A percentile compares a stretch with the other conserved stretches of the same genome.
These are phyloP conservation scores for Boeremia lycopersici DNA, from an alignment of 2,329 filamentous ascomycete species.

Conservation along the genomic window DNA sequence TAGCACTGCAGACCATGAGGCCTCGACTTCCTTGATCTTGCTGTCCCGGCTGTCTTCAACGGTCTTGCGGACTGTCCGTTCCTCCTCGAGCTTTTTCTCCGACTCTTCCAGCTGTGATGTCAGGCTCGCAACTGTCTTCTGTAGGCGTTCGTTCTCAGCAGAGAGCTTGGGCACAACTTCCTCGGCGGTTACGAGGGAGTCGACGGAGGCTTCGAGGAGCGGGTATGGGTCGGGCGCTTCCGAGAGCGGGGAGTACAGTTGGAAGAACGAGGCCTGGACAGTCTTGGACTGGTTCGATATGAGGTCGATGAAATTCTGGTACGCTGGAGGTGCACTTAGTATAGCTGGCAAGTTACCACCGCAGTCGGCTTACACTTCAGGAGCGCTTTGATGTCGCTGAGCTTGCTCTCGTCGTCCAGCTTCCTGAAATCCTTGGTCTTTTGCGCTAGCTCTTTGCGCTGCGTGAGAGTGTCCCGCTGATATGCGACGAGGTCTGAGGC, in stretches of 20 bases:
- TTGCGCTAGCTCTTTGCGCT: constrained; percentile 96
- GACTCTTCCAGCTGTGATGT: constrained; percentile 83
- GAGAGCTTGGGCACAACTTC: constrained; percentile 89
- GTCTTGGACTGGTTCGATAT: constrained; percentile 95
- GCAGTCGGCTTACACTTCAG: constrained; percentile 70
- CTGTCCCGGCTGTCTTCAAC: constrained; percentile 78
- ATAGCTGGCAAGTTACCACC: constrained; percentile 16
- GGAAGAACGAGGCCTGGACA: constrained; percentile 89
- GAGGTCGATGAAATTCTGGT: constrained; percentile 96
- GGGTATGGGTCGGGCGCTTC: constrained; percentile 97
- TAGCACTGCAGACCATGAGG: constrained; percentile 86
- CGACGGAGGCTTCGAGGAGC: constrained; percentile 92
- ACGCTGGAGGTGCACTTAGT: constrained; percentile 63
- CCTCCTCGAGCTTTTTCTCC: constrained; percentile 78
- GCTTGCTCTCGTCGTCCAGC: constrained; percentile 84
- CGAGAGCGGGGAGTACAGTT: constrained; percentile 89
- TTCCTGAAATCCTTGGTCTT: constrained; percentile 99
- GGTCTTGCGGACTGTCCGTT: constrained; percentile 73
- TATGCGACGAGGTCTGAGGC: constrained; percentile 95
- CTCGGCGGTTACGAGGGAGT: constrained; percentile 88
- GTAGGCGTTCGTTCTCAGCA: constrained; percentile 87
- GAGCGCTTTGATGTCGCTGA: constrained; percentile 85
- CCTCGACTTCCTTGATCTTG: constrained; percentile 87
- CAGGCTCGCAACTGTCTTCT: constrained; percentile 74
- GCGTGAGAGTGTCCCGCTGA: constrained; percentile 92